Base-by-base conservation (phyloP, 164 flowering plant genomes). In the Brasenia schreberi region DNA sequence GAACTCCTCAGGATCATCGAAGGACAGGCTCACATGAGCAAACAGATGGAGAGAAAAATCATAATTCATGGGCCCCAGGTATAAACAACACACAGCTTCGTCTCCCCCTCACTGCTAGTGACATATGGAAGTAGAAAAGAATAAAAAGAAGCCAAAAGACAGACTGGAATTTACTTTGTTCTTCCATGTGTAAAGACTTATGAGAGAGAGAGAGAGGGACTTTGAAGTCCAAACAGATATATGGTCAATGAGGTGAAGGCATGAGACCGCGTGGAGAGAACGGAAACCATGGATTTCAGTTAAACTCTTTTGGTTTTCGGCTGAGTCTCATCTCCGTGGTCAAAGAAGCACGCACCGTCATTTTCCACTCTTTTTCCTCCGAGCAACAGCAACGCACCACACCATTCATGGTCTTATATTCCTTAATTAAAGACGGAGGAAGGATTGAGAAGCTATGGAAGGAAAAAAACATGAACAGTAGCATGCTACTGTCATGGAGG, bases 11-110 rank as follows among this genome's bases (percentile, higher is more conserved):
- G 14, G 56, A 45, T 49, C 56, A 49, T 45, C 5, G 6, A n/a
- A 60, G 63, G 63, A 60, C 63, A 61, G 18, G 63, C 63, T 61
- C 63, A 61, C 63, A 61, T 61, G 63, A 61, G 63, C 9, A 49
- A 49, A 9, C 56, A 49, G 56, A 49, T 14, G 14, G 56, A 49
- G 56, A 49, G 39, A 33, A 33, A 49, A 49, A 49, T 14, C 63
- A 61, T 61, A 23, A 61, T 18, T 61, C 63, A 61, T 18, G 63
- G 63, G 27, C 23, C 63, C 63, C 18, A 61, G 27, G 12, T 61
- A 61, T 61, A 61, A 61, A 61, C 56, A 49, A 49, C 16, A 9
- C 56, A 14, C 56, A 49, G 14, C 16, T 49, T 49, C 56, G 16
- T 49, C 56, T 14, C 10, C 56, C 53, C 56, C 16, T 49, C 56